A percentile compares a stretch with the other conserved stretches of the same genome.
phyloP scores from a whole-genome alignment of 495 filamentous ascomycete species.

The Podospora tetraspora region DNA sequence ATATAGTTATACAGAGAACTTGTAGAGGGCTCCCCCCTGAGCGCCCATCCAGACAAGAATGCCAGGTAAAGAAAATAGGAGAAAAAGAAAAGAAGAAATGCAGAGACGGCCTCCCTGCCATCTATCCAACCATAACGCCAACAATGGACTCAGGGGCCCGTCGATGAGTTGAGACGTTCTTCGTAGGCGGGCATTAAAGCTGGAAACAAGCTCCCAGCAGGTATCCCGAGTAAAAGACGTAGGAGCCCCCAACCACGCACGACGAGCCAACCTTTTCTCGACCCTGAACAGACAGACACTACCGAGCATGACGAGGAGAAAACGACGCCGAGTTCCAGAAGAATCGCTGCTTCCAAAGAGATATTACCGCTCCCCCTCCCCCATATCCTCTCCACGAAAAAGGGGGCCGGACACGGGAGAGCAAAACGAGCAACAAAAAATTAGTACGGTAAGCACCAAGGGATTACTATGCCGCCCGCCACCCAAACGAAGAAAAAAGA shows the following conservation, averaged over 20 bases:
- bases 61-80: background rate
- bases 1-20: background rate
- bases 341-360: background rate
- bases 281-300: background rate
- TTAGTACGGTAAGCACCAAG: background rate
- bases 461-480: background rate
- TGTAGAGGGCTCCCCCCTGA: background rate
- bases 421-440: background rate
- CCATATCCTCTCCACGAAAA: background rate
- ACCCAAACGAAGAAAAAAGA: background rate
- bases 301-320: background rate
- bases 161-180: background rate
- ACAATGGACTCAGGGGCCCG: background rate
- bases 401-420: background rate
- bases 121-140: background rate
- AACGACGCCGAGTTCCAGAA: background rate
- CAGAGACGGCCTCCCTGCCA: background rate
- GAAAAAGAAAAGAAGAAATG: background rate
- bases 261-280: too few relatives aligned
- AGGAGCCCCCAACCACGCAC: too few relatives aligned
- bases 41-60: background rate
- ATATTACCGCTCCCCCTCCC: background rate
- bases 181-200: too few relatives aligned
- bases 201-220: background rate
- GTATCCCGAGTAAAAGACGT: too few relatives aligned